These are phyloP conservation scores for Singerocomus rubriflavus DNA, from an alignment of 1,284 basidiomycete species.

Conservation along the genomic window DNA sequence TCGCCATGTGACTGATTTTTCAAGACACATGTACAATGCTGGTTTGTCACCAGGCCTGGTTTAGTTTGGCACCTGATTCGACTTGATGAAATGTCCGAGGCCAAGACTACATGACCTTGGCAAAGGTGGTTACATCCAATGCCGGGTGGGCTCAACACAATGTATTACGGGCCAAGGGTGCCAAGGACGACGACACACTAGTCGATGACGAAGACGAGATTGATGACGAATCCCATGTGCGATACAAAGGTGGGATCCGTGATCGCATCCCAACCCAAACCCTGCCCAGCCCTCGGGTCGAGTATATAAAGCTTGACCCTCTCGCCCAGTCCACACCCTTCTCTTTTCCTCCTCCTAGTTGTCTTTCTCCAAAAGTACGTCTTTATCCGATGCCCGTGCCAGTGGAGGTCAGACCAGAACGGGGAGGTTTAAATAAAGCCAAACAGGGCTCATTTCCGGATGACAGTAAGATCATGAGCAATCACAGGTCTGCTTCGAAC, in stretches of 20 bases:
- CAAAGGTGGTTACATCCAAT: too few species aligned
- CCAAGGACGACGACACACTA: not conserved
- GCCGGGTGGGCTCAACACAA: too few species aligned
- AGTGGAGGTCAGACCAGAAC: conserved; percentile 12
- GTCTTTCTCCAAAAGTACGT: not conserved
- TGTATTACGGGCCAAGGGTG: not conserved
- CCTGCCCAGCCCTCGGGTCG: conserved; percentile 3
- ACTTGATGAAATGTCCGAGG: too few species aligned
- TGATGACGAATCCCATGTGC: conserved; percentile 4
- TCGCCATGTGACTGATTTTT: not conserved
- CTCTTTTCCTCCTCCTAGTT: too few species aligned
- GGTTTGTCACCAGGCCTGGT: not conserved
- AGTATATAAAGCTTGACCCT: conserved; percentile 7
- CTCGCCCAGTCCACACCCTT: too few species aligned
- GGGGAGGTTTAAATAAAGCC: conserved; percentile 24
- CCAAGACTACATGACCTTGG: too few species aligned
- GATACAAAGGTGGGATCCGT: conserved; percentile 21
- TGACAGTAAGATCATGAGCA: conserved; percentile 10
- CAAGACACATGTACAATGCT: too few species aligned
- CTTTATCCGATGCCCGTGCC: conserved; percentile 20
- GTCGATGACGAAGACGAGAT: not conserved
- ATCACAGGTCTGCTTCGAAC: conserved; percentile 22
- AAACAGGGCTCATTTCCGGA: conserved; percentile 25
- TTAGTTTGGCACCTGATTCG: too few species aligned
- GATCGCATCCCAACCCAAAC: conserved; percentile 2